Evolutionary conservation across 2,329 filamentous ascomycete genomes (phyloP).

Genomic region (Ascochyta clinopodiicola): DNA sequence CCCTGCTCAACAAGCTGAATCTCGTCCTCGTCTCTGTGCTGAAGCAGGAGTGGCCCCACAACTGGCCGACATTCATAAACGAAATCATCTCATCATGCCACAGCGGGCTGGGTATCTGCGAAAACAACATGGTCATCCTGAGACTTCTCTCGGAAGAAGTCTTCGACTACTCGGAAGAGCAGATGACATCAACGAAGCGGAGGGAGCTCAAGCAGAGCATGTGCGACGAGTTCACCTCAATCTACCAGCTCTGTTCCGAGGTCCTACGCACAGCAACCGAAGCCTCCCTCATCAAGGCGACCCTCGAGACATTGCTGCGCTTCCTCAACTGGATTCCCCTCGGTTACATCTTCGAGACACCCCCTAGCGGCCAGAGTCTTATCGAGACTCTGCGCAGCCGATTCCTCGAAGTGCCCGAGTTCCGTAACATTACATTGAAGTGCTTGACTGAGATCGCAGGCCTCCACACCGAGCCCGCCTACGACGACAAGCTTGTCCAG

Average conservation of each 20-base stretch:
- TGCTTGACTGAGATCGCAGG: conserved; percentile 97
- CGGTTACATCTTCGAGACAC: conserved; percentile 98
- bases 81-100: conserved; percentile 98
- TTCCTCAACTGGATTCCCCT: conserved; percentile 99
- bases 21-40: conserved; percentile 95
- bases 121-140: conserved; percentile 99
- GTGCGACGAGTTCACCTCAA: conserved; percentile 98
- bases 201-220: conserved; percentile 97
- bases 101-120: conserved; percentile 94
- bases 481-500: conserved; percentile 93
- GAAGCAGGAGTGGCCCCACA: conserved; percentile 99
- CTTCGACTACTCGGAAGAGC: conserved; percentile 97
- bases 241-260: conserved; percentile 97
- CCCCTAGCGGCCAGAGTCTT: conserved; percentile 64
- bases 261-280: conserved; percentile 90
- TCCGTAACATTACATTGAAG: conserved; percentile 95
- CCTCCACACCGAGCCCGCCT: conserved; percentile 83
- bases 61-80: conserved; percentile 99
- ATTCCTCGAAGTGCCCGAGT: conserved; percentile 92
- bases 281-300: conserved; percentile 90
- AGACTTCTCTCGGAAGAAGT: conserved; percentile 96
- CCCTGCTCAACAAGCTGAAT: conserved; percentile 97
- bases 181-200: conserved; percentile 99
- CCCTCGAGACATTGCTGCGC: conserved; percentile 89
- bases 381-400: conserved; percentile 93